Conservation (phyloP, 768 basidiomycete genomes). For the Pulveroboletus sp. region DNA sequence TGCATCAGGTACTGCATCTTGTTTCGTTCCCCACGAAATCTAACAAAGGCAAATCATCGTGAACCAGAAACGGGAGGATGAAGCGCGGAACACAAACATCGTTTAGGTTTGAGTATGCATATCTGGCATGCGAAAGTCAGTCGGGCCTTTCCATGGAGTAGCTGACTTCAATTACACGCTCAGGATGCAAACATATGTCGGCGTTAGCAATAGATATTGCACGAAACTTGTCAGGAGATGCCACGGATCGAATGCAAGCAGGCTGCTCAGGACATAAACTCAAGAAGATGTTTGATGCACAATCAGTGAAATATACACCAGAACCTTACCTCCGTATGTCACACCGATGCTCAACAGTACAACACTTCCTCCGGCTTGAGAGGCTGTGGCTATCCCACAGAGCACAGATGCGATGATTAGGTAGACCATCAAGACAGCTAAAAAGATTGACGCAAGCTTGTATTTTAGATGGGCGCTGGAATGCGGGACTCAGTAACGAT, state of each 20-base stretch:
- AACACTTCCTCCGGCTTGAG: conserved; percentile 57
- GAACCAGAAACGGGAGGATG: conserved; percentile 11
- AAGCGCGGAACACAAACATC: conserved; percentile 44
- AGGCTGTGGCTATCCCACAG: conserved; percentile 69
- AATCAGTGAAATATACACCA: conserved; percentile 4
- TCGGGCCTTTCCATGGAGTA: background rate
- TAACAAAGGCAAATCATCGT: conserved; percentile 23
- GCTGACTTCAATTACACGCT: conserved; percentile 53
- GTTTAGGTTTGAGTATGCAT: conserved; percentile 81
- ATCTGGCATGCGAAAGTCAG: conserved; percentile 44
- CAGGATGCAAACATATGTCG: conserved; percentile 72
- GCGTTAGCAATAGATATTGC: conserved; percentile 83
- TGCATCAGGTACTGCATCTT: conserved; percentile 63
- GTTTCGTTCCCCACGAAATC: conserved; percentile 98
- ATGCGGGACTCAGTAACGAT: conserved; percentile 3
- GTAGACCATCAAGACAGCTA: conserved; percentile 78
- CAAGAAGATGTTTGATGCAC: background rate
- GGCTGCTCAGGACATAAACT: conserved; percentile 69
- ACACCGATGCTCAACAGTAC: conserved; percentile 85
- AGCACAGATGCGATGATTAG: conserved; percentile 78
- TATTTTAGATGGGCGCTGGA: conserved; percentile 54
- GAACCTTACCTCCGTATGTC: conserved; percentile 70
- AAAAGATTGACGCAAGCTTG: conserved; percentile 64
- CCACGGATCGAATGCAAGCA: conserved; percentile 93
- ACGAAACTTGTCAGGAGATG: conserved; percentile 90